These are phyloP conservation scores for Setaria italica DNA, from an alignment of 202 grass and related monocot species.

Conservation along the genomic window DNA sequence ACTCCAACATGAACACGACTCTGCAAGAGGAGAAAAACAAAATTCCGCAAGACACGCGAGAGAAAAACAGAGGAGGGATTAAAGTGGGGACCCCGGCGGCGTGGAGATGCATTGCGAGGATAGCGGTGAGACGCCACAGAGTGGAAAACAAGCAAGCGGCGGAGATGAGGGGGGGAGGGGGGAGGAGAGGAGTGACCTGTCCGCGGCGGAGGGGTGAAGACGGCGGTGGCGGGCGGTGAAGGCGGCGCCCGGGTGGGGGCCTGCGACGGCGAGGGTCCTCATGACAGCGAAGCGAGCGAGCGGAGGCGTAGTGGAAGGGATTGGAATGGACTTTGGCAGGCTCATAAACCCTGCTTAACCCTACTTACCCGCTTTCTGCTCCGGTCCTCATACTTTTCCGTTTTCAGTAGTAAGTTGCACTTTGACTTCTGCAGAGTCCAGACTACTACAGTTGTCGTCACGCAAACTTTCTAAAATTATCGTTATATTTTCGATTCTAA, in stretches of 20 bases:
- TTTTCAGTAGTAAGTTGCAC: background rate
- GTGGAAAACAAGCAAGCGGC: background rate
- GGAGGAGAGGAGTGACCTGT: background rate
- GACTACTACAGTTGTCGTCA: no score
- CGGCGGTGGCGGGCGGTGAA: background rate
- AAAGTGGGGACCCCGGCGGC: background rate
- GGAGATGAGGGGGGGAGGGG: background rate
- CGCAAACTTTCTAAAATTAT: no score
- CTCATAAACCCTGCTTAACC: constrained; percentile 44
- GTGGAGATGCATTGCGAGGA: background rate
- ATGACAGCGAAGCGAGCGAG: constrained; percentile 22
- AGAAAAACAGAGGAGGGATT: background rate
- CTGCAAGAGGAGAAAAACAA: background rate
- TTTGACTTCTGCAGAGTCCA: background rate
- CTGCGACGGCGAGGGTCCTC: constrained; percentile 28
- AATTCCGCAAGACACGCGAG: background rate
- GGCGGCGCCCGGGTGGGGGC: constrained; percentile 37
- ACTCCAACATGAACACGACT: background rate
- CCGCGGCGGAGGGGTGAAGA: constrained; percentile 14
- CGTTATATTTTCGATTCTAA: no score
- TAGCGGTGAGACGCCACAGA: background rate
- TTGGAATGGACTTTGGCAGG: background rate
- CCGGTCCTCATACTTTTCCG: background rate
- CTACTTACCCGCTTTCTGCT: background rate
- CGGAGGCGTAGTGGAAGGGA: background rate